These are phyloP conservation scores for Leptosphaerulina australis DNA, from an alignment of 2,329 filamentous ascomycete species.

Conservation along the genomic window DNA sequence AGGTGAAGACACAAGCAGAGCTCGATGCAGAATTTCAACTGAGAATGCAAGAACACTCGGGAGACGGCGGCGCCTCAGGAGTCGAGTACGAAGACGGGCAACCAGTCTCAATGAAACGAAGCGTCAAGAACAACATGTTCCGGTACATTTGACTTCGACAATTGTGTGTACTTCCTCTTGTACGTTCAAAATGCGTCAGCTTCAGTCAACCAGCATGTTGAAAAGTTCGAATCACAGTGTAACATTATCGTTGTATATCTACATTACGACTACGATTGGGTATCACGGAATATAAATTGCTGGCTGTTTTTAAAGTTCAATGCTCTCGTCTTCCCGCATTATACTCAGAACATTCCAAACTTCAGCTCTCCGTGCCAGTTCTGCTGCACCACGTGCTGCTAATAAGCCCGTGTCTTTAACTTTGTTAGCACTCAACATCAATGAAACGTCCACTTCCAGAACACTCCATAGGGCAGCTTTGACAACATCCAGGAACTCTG, in stretches of 20 bases:
- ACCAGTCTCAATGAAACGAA: constrained; percentile 73
- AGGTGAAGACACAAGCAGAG: constrained; percentile 64
- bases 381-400: constrained; percentile 34
- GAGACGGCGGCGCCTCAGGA: constrained; percentile 72
- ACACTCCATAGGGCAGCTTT: constrained; percentile 30
- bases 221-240: constrained; percentile 3
- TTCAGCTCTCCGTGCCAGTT: constrained; percentile 24
- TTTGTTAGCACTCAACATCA: constrained; percentile 22
- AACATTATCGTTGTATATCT: constrained; percentile 12
- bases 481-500: constrained; percentile 31
- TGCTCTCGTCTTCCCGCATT: constrained; percentile 7
- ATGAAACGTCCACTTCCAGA: constrained; percentile 26
- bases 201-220: not conserved
- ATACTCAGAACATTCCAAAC: constrained; percentile 1
- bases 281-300: constrained; percentile 12
- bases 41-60: constrained; percentile 70
- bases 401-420: constrained; percentile 18
- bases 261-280: constrained; percentile 18
- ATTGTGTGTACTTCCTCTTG: not conserved
- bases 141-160: constrained; percentile 60
- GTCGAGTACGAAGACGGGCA: constrained; percentile 78
- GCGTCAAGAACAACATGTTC: constrained; percentile 80
- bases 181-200: not conserved
- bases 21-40: constrained; percentile 69
- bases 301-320: constrained; percentile 13